Evolutionary conservation across 2,329 filamentous ascomycete species (phyloP).

Genomic region (Aspergillus oerlinghausenensis): DNA sequence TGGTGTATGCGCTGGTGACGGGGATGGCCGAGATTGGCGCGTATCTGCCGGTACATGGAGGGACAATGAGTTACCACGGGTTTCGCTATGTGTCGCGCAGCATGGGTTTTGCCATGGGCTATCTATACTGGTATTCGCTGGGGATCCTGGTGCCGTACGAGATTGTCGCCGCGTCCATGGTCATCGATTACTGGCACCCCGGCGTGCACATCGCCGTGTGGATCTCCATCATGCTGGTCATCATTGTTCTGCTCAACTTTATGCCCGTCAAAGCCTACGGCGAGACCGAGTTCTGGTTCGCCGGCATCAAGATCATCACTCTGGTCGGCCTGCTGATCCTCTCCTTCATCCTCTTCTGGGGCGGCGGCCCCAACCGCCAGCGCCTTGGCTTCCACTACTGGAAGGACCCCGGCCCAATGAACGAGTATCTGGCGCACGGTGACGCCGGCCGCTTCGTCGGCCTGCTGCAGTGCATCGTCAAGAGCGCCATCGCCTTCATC

Average conservation of each 20-base stretch:
- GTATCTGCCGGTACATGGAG: slow-evolving; percentile 43
- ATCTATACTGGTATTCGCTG: slow-evolving; percentile 46
- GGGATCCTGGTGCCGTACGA: slow-evolving; percentile 52
- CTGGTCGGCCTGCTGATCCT: slow-evolving; percentile 50
- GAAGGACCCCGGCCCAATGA: slow-evolving; percentile 46
- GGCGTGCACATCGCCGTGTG: slow-evolving; percentile 43
- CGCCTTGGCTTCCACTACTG: slow-evolving; percentile 50
- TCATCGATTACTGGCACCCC: slow-evolving; percentile 59
- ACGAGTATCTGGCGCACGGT: slow-evolving; percentile 45
- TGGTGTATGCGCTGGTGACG: slow-evolving; percentile 47
- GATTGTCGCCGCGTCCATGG: slow-evolving; percentile 61
- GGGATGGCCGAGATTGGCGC: slow-evolving; percentile 40
- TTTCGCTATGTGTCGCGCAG: slow-evolving; percentile 41
- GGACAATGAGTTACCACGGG: slow-evolving; percentile 42
- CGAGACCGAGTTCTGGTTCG: slow-evolving; percentile 53
- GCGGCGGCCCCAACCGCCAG: slow-evolving; percentile 50
- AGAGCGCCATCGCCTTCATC: slow-evolving; percentile 52
- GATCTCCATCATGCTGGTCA: slow-evolving; percentile 55
- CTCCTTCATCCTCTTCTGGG: slow-evolving; percentile 53
- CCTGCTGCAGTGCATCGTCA: slow-evolving; percentile 48
- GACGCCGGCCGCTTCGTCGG: slow-evolving; percentile 49
- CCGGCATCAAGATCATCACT: slow-evolving; percentile 48
- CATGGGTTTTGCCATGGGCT: slow-evolving; percentile 41
- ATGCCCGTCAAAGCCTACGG: slow-evolving; percentile 49
- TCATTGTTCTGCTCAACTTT: slow-evolving; percentile 51